Evolutionary conservation across 2,329 filamentous ascomycete species (phyloP).

Genomic region (Phaeophleospora eucalypticola): DNA sequence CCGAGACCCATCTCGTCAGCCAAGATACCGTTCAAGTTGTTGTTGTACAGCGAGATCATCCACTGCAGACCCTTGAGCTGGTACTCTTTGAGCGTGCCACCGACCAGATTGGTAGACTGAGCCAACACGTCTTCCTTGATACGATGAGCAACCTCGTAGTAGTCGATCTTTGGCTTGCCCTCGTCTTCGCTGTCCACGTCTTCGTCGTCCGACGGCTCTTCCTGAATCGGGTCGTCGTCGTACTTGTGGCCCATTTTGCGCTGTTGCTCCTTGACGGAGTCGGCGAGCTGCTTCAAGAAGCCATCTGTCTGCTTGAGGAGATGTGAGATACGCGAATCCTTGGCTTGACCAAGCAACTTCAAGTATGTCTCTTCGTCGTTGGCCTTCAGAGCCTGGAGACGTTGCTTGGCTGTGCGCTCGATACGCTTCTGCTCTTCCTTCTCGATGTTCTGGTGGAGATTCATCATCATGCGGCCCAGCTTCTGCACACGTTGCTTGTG

Average conservation of each 20-base stretch:
- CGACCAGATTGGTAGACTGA: slow-evolving; percentile 82
- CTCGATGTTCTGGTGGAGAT: slow-evolving; percentile 92
- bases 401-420: slow-evolving; percentile 95
- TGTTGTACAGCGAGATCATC: slow-evolving; percentile 99
- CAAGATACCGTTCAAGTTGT: slow-evolving; percentile 97
- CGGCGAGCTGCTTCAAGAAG: slow-evolving; percentile 91
- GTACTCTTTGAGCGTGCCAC: slow-evolving; percentile 92
- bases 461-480: slow-evolving; percentile 81
- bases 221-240: slow-evolving; percentile 59
- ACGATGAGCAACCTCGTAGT: slow-evolving; percentile 96
- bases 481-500: slow-evolving; percentile 76
- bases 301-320: slow-evolving; percentile 94
- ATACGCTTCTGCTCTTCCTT: slow-evolving; percentile 99
- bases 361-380: slow-evolving; percentile 99
- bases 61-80: slow-evolving; percentile 97
- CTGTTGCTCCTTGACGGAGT: slow-evolving; percentile 91
- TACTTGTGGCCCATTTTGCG: slow-evolving; percentile 76
- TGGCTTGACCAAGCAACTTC: slow-evolving; percentile 95
- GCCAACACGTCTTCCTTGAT: slow-evolving; percentile 85
- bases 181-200: slow-evolving; percentile 67
- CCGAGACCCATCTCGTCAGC: slow-evolving; percentile 99
- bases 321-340: slow-evolving; percentile 98
- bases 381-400: slow-evolving; percentile 96
- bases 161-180: slow-evolving; percentile 80
- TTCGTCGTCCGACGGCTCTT: slow-evolving; percentile 63